Base-by-base conservation (phyloP, 179 eudicot species). In the Amaranthus tricolor region DNA sequence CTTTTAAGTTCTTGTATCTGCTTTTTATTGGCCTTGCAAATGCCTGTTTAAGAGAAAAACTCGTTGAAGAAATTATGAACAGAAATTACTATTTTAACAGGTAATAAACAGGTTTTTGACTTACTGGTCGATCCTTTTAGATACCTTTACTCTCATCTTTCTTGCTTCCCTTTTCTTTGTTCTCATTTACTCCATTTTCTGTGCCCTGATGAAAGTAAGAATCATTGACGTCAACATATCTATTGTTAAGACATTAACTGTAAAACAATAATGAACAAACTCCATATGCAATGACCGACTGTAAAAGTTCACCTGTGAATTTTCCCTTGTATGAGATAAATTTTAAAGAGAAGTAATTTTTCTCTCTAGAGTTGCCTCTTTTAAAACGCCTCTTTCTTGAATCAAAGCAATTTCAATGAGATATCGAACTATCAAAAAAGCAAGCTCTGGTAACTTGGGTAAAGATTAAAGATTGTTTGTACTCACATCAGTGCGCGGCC, bases 401-500 rank as follows among this genome's bases (percentile, higher is more conserved):
- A 68, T 62, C 74, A 76, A 40, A 60, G 56, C 10, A 57, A 73
- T n/a, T n/a, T n/a, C n/a, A n/a, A n/a, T n/a, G 15, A 16, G 11
- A 15, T 67, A 11, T 57, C 43, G 68, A 71, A 49, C 12, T 11
- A 69, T 56, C 15, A 67, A 17, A 24, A 53, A 54, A 19, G 16
- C 47, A 53, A 16, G 1, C 7, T 51, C 6, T 9, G 43, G 68
- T 16, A 75, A 56, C 53, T 58, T 6, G 51, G 13, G 17, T 66
- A 12, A 21, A n/a, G n/a, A n/a, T n/a, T n/a, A n/a, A n/a, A n/a
- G n/a, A 40, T 48, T 51, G 24, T 21, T n/a, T 53, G 64, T 79
- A 74, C 94, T 78, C 79, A 96, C 99, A 77, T 93, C 97, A 74
- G 99, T 96, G 77, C 99, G 89, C 54, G 91, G 90, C 83, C 95